These are phyloP conservation scores for Starmerella kuoi DNA, from an alignment of 805 yeast species.

Conservation along the genomic window DNA sequence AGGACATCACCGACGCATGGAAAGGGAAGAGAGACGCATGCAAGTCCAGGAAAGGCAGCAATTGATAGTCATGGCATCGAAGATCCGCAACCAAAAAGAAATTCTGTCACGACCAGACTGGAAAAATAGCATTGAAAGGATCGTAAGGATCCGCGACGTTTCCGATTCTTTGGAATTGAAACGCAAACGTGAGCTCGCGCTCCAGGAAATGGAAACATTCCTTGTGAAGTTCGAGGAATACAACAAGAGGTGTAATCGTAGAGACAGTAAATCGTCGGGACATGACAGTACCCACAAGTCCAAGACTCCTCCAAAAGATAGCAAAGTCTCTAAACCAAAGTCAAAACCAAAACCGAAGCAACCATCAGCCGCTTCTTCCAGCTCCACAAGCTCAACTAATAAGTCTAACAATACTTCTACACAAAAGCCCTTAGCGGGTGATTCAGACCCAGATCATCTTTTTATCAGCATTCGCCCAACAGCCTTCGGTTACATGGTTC, in stretches of 20 bases:
- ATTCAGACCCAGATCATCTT: constrained; percentile 1
- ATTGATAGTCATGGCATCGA: constrained; percentile 46
- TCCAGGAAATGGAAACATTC: constrained; percentile 34
- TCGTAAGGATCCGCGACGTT: constrained; percentile 41
- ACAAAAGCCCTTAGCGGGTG: too few relatives aligned
- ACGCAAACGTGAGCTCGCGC: constrained; percentile 41
- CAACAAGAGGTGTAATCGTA: constrained; percentile 6
- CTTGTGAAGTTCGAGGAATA: constrained; percentile 20
- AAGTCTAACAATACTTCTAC: background rate
- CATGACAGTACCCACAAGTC: background rate
- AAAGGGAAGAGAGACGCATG: constrained; percentile 53
- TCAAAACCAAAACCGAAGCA: constrained; percentile 5
- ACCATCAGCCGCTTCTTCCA: too few relatives aligned
- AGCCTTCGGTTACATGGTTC: constrained; percentile 19
- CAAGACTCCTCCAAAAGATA: background rate
- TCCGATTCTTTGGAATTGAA: constrained; percentile 40
- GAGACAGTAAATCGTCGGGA: constrained; percentile 11
- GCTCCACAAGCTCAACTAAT: too few relatives aligned
- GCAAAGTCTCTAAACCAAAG: background rate
- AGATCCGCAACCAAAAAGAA: constrained; percentile 32
- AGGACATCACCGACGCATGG: constrained; percentile 45
- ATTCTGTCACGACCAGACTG: constrained; percentile 39
- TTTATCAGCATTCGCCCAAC: constrained; percentile 13
- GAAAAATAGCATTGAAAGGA: constrained; percentile 34
- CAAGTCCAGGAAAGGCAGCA: constrained; percentile 41